Evolutionary conservation across 768 basidiomycete species (phyloP).

Genomic region (Austroboletus festivus): DNA sequence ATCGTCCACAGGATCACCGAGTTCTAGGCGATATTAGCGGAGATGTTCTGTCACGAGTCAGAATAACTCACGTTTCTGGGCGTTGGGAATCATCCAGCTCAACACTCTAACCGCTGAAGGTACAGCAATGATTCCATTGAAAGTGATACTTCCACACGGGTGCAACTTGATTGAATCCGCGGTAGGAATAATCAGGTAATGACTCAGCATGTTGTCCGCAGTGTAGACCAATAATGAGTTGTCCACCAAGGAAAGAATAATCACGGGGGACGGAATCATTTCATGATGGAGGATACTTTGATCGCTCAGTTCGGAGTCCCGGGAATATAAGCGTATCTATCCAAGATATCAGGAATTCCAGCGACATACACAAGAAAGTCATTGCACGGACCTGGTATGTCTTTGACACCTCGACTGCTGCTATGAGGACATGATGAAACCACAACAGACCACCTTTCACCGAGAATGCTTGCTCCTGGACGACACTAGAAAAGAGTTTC

Average conservation of each 20-base stretch:
- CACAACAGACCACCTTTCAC: slow-evolving; percentile 92
- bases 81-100: slow-evolving; percentile 95
- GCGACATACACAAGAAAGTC: neutral
- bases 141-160: slow-evolving; percentile 92
- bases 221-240: slow-evolving; percentile 94
- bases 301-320: slow-evolving; percentile 83
- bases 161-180: slow-evolving; percentile 80
- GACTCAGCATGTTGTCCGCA: slow-evolving; percentile 87
- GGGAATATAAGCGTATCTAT: slow-evolving; percentile 90
- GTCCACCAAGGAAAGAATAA: slow-evolving; percentile 89
- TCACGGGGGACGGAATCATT: slow-evolving; percentile 67
- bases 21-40: slow-evolving; percentile 47
- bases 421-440: slow-evolving; percentile 95
- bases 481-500: slow-evolving; percentile 81
- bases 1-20: slow-evolving; percentile 93
- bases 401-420: slow-evolving; percentile 79
- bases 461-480: slow-evolving; percentile 82
- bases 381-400: slow-evolving; percentile 61
- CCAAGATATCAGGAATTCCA: neutral
- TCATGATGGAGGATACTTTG: slow-evolving; percentile 84
- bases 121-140: slow-evolving; percentile 81
- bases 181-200: slow-evolving; percentile 88
- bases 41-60: neutral
- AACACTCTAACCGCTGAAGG: slow-evolving; percentile 84
- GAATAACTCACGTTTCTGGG: slow-evolving; percentile 78